These are phyloP conservation scores for Lepidium campestre DNA, from an alignment of 441 rosid genomes.

Conservation along the genomic window DNA sequence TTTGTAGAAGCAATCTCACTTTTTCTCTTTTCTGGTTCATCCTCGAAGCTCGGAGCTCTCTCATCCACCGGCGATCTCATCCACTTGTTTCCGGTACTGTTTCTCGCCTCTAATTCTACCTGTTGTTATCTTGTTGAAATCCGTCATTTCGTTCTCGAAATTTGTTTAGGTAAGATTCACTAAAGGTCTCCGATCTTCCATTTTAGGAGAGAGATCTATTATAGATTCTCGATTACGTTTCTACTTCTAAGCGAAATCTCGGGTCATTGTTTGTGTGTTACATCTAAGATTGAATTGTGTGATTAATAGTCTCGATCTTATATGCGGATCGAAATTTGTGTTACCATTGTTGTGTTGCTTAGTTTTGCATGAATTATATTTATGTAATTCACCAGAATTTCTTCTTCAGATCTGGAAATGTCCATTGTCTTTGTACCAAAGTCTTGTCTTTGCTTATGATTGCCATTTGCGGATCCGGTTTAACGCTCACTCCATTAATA, in stretches of 20 bases:
- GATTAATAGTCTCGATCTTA: slow-evolving; percentile 8
- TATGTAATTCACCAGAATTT: not conserved
- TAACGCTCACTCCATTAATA: not conserved
- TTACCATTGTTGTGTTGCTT: not conserved
- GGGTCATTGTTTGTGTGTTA: not conserved
- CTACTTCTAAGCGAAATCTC: slow-evolving; percentile 1
- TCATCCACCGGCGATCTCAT: slow-evolving; percentile 11
- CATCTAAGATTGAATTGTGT: not conserved
- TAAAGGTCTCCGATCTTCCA: slow-evolving; percentile 10
- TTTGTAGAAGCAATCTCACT: slow-evolving; percentile 25
- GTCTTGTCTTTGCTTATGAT: not conserved
- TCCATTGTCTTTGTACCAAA: not conserved
- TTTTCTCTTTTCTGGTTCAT: not conserved
- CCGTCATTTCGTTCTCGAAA: not conserved
- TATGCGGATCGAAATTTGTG: not conserved
- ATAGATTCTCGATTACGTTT: not conserved
- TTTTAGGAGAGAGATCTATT: slow-evolving; percentile 17
- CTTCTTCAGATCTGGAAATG: slow-evolving; percentile 11
- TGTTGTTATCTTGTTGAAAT: not conserved
- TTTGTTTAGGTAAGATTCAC: slow-evolving; percentile 5
- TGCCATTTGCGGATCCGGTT: not conserved
- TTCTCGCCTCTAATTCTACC: not conserved
- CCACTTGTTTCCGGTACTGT: slow-evolving; percentile 5
- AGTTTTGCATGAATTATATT: slow-evolving; percentile 1
- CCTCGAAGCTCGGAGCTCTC: slow-evolving; percentile 14